Percentiles rank a stretch among this genome's conserved stretches.
These are phyloP conservation scores for Delonix regia DNA, from an alignment of 306 rosid species.

Conservation along the genomic window DNA sequence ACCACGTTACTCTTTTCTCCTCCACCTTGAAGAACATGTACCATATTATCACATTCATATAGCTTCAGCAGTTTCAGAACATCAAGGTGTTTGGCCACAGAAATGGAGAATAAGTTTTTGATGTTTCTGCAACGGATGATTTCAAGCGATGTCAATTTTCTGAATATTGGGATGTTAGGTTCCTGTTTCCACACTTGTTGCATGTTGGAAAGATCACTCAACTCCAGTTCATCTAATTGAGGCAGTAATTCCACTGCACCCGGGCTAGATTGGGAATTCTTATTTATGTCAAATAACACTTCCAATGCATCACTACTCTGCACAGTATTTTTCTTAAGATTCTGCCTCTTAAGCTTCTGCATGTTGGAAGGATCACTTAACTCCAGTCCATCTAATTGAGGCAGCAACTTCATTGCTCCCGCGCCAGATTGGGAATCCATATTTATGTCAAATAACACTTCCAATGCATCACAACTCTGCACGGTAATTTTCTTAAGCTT, in stretches of 20 bases:
- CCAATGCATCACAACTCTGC: neutral
- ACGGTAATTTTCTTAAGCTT: neutral
- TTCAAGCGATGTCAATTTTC: neutral
- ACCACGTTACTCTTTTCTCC: neutral
- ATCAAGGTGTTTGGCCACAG: neutral
- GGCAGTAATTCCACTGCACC: neutral
- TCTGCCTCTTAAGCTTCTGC: neutral
- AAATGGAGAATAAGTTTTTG: neutral
- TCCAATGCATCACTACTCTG: neutral
- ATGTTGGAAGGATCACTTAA: neutral
- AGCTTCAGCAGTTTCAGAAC: neutral
- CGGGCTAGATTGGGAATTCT: neutral
- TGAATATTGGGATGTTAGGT: neutral
- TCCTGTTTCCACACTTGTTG: neutral
- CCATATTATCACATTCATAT: neutral
- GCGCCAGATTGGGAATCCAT: neutral
- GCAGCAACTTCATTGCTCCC: neutral
- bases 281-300: neutral
- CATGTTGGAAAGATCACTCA: neutral
- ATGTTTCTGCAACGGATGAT: neutral
- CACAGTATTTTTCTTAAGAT: neutral
- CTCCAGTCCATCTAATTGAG: neutral
- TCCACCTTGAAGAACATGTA: neutral
- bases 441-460: neutral
- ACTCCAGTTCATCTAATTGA: neutral